Evolutionary conservation across 2,329 filamentous ascomycete genomes (phyloP), one percentile per base, ranked within the genome.

Genomic region (Epichloe coenophiala): DNA sequence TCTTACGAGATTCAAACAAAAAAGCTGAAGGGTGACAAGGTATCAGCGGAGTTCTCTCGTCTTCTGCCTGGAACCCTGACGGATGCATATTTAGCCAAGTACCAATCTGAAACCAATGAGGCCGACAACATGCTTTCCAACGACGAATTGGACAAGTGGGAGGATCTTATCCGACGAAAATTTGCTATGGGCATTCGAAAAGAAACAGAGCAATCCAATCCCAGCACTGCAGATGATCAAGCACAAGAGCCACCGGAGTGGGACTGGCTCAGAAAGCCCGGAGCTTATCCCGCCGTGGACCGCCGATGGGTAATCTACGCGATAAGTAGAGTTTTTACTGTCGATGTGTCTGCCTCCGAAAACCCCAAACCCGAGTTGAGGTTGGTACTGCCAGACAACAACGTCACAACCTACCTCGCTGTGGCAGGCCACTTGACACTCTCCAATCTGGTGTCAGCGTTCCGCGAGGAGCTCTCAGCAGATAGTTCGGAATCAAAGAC

Each of bases 301-400:
- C 75, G 80, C 27, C 75, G 80, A 54, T 85, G 83, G 76, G 73
- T 86, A 4, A 63, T 81, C 17, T 81, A 78, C 56, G 74, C 76
- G 21, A 78, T 87, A 56, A 76, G 75, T 57, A 80, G 77, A 62
- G 72, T 82, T 3, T 77, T 85, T 45, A 66, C 76, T 13, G 76
- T 79, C 57, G 76, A 77, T 3, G 45, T 53, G 33, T 54, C 56
- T 3, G 70, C 73, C 21, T 62, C 73, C 4, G 70, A 71, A 4
- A 60, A 66, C 3, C 57, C 56, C 35, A 68, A 52, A 58, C 58
- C 57, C 8, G 58, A 58, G 38, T 51, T 70, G 45, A 61, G 61
- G 15, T 56, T 71, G 7, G 57, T 68, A 21, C 59, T 78, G 1
- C 72, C 76, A 0, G 69, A 74, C 56, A 78, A 72, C 61, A 78